phyloP scores from a whole-genome alignment of 129 eudicot species.

The Scalesia atractyloides region DNA sequence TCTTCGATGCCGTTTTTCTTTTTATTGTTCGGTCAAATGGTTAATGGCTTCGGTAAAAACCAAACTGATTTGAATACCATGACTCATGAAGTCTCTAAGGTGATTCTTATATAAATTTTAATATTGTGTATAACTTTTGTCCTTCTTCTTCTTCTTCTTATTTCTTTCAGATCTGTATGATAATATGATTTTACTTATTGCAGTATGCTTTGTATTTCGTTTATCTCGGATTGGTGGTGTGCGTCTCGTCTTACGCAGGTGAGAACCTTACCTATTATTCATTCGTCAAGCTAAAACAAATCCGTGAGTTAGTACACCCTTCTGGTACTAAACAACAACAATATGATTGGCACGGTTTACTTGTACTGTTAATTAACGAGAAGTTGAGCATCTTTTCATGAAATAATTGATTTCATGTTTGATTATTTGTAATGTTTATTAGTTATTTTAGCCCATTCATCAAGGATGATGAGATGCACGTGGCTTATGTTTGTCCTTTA shows the following conservation, averaged over 20 bases:
- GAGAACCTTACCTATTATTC: conserved; percentile 18
- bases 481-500: conserved; percentile 62
- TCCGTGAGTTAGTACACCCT: too few species aligned
- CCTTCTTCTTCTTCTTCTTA: neutral
- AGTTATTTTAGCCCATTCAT: conserved; percentile 43
- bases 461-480: conserved; percentile 77
- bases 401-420: conserved; percentile 1
- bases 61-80: conserved; percentile 78
- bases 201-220: conserved; percentile 98
- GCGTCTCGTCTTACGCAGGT: conserved; percentile 96
- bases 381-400: neutral
- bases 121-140: neutral
- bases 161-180: conserved; percentile 31
- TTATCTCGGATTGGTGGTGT: conserved; percentile 95
- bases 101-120: neutral
- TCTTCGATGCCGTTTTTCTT: conserved; percentile 99
- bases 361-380: neutral
- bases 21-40: conserved; percentile 88
- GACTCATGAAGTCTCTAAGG: conserved; percentile 98
- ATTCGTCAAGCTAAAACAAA: too few species aligned
- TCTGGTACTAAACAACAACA: too few species aligned
- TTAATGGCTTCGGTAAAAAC: conserved; percentile 93
- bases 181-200: conserved; percentile 26
- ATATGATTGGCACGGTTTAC: neutral
- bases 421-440: conserved; percentile 2